Percentiles rank a stretch among this genome's conserved stretches.
Evolutionary conservation across 116 monocot genomes (phyloP).

Genomic region (Phalaenopsis hybrid): DNA sequence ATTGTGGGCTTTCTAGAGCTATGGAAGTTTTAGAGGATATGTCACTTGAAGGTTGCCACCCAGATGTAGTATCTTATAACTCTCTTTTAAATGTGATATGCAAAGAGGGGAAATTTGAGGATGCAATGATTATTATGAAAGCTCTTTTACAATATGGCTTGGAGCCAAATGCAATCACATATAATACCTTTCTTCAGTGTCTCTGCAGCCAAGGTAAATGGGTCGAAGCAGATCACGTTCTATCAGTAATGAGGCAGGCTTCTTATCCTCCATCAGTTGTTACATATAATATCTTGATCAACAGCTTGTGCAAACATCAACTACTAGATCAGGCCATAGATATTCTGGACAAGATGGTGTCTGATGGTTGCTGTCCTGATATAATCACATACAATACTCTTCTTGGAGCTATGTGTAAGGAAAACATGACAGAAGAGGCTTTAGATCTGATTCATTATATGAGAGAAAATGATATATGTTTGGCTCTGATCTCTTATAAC

Average conservation of each 20-base stretch:
- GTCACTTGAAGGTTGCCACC: conserved; percentile 56
- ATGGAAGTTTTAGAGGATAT: conserved; percentile 45
- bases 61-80: conserved; percentile 66
- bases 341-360: conserved; percentile 54
- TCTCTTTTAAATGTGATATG: conserved; percentile 58
- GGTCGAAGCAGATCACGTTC: conserved; percentile 53
- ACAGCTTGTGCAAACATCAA: conserved; percentile 53
- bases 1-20: conserved; percentile 25
- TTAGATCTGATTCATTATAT: conserved; percentile 31
- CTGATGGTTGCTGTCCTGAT: conserved; percentile 52
- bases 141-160: conserved; percentile 45
- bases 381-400: conserved; percentile 78
- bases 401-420: conserved; percentile 55
- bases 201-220: conserved; percentile 52
- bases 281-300: conserved; percentile 81
- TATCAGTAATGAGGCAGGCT: conserved; percentile 48
- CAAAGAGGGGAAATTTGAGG: conserved; percentile 46
- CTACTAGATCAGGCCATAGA: conserved; percentile 63
- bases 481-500: conserved; percentile 67
- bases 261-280: conserved; percentile 47
- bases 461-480: conserved; percentile 28
- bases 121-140: conserved; percentile 29
- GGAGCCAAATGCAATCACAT: conserved; percentile 60
- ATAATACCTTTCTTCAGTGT: conserved; percentile 69
- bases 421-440: conserved; percentile 54